Evolutionary conservation across 805 yeast genomes (phyloP).

Genomic region (Kurtzmaniella fragi): DNA sequence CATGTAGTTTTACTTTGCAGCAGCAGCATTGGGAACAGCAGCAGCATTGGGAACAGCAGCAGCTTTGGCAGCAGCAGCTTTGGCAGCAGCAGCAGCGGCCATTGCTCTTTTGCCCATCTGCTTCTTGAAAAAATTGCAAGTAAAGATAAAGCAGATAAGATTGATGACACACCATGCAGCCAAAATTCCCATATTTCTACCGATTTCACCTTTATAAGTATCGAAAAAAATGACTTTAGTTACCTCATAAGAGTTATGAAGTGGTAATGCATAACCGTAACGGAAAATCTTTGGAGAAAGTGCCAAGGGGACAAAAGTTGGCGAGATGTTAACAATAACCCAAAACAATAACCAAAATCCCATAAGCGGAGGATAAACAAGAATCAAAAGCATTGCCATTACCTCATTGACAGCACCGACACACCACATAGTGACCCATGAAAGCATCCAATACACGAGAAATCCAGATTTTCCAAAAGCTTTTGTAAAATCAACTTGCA

Average conservation of each 20-base stretch:
- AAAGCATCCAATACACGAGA: slow-evolving; percentile 67
- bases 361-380: slow-evolving; percentile 54
- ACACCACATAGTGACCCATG: slow-evolving; percentile 65
- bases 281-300: slow-evolving; percentile 53
- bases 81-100: slow-evolving; percentile 9
- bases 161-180: slow-evolving; percentile 57
- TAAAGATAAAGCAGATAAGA: slow-evolving; percentile 38
- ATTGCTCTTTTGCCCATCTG: slow-evolving; percentile 25
- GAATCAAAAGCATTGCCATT: slow-evolving; percentile 46
- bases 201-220: slow-evolving; percentile 52
- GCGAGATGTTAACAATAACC: slow-evolving; percentile 64
- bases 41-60: too few species aligned
- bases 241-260: slow-evolving; percentile 60
- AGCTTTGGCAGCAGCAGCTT: too few species aligned
- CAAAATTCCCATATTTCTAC: slow-evolving; percentile 56
- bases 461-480: slow-evolving; percentile 69
- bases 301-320: slow-evolving; percentile 64
- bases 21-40: too few species aligned
- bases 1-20: too few species aligned
- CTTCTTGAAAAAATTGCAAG: slow-evolving; percentile 37
- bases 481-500: slow-evolving; percentile 54
- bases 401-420: slow-evolving; percentile 75
- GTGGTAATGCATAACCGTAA: slow-evolving; percentile 66
- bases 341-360: slow-evolving; percentile 72
- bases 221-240: slow-evolving; percentile 55